A percentile compares a stretch with the other conserved stretches of the same genome.
These are phyloP conservation scores for Trametes meyenii DNA, from an alignment of 768 basidiomycete genomes.

Conservation along the genomic window DNA sequence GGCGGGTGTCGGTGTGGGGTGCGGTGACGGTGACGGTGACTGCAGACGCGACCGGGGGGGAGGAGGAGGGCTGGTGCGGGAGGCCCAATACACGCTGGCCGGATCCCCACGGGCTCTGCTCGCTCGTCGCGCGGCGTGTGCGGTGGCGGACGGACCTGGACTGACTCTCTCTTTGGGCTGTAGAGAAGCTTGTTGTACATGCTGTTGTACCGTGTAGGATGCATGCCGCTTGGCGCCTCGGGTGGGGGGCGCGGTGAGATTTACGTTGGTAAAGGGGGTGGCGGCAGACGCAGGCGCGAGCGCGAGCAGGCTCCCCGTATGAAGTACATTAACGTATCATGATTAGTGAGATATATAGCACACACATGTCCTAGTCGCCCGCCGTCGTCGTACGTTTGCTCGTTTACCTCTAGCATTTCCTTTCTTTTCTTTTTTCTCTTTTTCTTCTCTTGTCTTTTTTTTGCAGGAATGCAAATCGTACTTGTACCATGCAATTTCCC, in stretches of 20 bases:
- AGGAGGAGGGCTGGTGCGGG: background rate
- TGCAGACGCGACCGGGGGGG: background rate
- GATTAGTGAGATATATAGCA: constrained; percentile 3
- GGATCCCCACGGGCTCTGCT: background rate
- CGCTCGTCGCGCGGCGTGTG: background rate
- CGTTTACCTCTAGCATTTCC: background rate
- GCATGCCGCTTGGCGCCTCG: background rate
- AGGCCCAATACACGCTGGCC: constrained; percentile 17
- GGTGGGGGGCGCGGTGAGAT: too few relatives aligned
- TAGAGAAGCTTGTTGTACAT: constrained; percentile 21
- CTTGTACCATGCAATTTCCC: too few relatives aligned
- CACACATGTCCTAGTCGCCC: constrained; percentile 4
- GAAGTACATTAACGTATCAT: constrained; percentile 20
- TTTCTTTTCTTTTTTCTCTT: background rate
- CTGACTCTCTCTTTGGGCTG: background rate
- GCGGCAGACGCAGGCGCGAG: background rate
- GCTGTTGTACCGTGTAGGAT: constrained; percentile 13
- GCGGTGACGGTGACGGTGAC: too few relatives aligned
- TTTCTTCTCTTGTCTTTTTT: background rate
- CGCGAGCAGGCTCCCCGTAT: constrained; percentile 1
- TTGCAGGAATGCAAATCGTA: background rate
- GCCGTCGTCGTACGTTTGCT: background rate
- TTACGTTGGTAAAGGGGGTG: background rate
- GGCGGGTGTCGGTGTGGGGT: background rate
- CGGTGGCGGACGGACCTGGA: constrained; percentile 3